These are phyloP conservation scores for Capsella bursapastoris DNA, from an alignment of 345 rosid genomes.

Conservation along the genomic window DNA sequence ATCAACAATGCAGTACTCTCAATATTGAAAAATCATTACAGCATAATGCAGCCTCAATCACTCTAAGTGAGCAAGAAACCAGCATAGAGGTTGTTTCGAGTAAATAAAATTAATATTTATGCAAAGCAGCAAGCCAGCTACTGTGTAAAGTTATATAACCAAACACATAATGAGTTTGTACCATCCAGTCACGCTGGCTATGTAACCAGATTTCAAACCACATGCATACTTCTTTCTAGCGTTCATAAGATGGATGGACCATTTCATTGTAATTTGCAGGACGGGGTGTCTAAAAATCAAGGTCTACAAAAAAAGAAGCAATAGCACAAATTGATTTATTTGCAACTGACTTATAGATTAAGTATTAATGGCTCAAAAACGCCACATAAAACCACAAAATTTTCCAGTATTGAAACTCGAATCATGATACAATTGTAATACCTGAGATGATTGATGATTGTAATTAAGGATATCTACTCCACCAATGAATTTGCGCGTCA, in stretches of 20 bases:
- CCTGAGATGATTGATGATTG: slow-evolving; percentile 37
- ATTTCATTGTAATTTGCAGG: background rate
- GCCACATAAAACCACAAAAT: slow-evolving; percentile 1
- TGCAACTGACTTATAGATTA: background rate
- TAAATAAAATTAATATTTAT: background rate
- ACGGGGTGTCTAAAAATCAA: slow-evolving; percentile 3
- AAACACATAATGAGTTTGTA: slow-evolving; percentile 23
- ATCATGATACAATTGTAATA: slow-evolving; percentile 26
- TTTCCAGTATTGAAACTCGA: slow-evolving; percentile 18
- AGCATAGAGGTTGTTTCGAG: background rate
- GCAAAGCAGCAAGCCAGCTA: background rate
- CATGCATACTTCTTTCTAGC: background rate
- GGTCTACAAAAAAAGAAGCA: slow-evolving; percentile 7
- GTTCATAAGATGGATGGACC: background rate
- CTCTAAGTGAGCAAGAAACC: slow-evolving; percentile 15
- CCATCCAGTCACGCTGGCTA: slow-evolving; percentile 27
- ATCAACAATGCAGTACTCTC: slow-evolving; percentile 32
- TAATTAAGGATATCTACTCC: slow-evolving; percentile 46
- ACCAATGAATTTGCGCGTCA: slow-evolving; percentile 39
- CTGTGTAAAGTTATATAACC: slow-evolving; percentile 12
- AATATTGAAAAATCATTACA: slow-evolving; percentile 15
- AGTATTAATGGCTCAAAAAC: slow-evolving; percentile 3
- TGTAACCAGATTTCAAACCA: slow-evolving; percentile 20
- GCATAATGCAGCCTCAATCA: slow-evolving; percentile 26
- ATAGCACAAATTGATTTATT: slow-evolving; percentile 8